Evolutionary conservation across 306 rosid species (phyloP).

Genomic region (Betula pendula): DNA sequence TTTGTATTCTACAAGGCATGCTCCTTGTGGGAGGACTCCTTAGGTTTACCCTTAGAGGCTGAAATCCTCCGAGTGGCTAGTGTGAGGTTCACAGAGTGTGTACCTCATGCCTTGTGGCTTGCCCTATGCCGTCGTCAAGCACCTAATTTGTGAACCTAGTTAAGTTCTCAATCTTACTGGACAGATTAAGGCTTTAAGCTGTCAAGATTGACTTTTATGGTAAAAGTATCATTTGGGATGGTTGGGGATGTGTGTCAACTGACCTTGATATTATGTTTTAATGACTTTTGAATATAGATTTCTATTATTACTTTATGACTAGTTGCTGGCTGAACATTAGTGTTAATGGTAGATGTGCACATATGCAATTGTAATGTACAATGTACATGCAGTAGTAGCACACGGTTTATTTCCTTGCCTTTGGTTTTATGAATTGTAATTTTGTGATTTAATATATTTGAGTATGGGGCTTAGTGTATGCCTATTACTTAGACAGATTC

Average conservation of each 20-base stretch:
- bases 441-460: not conserved
- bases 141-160: not conserved
- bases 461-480: not conserved
- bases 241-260: not conserved
- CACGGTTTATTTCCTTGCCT: not conserved
- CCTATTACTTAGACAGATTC: not conserved
- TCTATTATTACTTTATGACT: not conserved
- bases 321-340: not conserved
- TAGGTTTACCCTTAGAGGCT: not conserved
- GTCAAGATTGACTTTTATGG: not conserved
- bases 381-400: not conserved
- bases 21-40: not conserved
- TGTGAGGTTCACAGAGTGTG: constrained; percentile 1
- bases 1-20: not conserved
- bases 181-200: not conserved
- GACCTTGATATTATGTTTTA: not conserved
- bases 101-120: not conserved
- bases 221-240: not conserved
- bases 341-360: not conserved
- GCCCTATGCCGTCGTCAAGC: not conserved
- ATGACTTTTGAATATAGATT: not conserved
- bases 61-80: not conserved
- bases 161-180: too few relatives aligned
- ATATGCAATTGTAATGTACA: not conserved
- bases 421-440: not conserved